Evolutionary conservation across 371 early-diverging fungal species (phyloP).

Genomic region (Scutellospora calospora): DNA sequence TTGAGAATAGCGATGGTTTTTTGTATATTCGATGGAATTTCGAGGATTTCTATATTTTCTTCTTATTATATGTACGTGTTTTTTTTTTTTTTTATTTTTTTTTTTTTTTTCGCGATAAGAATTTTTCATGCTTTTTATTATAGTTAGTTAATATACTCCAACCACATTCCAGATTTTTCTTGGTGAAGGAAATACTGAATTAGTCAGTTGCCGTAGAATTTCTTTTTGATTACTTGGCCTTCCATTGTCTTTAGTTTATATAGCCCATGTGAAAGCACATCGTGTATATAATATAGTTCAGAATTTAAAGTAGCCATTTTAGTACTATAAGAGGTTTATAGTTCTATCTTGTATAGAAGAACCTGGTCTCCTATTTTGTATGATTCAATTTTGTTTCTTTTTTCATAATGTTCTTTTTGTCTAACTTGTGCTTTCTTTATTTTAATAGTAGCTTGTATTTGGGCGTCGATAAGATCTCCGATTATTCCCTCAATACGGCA

Average conservation of each 20-base stretch:
- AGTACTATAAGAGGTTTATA: not conserved
- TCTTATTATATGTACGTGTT: too few relatives aligned
- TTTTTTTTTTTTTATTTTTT: too few relatives aligned
- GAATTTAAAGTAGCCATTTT: not conserved
- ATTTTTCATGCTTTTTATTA: too few relatives aligned
- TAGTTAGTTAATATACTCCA: too few relatives aligned
- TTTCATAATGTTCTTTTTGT: not conserved
- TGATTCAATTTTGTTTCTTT: not conserved
- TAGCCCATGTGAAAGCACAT: not conserved
- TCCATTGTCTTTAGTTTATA: not conserved
- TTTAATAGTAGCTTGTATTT: not conserved
- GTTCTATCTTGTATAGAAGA: not conserved
- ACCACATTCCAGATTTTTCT: too few relatives aligned
- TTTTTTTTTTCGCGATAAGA: too few relatives aligned
- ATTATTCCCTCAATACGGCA: not conserved
- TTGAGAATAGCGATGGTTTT: too few relatives aligned
- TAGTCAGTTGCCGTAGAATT: not conserved
- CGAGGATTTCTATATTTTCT: too few relatives aligned
- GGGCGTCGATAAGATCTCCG: not conserved
- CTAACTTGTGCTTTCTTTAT: not conserved
- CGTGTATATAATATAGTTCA: not conserved
- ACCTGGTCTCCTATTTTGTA: not conserved
- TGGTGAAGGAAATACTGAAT: not conserved
- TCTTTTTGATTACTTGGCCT: not conserved
- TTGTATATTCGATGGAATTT: too few relatives aligned